Evolutionary conservation across 1,139 yeast genomes (phyloP), one percentile per base, ranked within the genome.

Genomic region (Wickerhamiella infanticola): DNA sequence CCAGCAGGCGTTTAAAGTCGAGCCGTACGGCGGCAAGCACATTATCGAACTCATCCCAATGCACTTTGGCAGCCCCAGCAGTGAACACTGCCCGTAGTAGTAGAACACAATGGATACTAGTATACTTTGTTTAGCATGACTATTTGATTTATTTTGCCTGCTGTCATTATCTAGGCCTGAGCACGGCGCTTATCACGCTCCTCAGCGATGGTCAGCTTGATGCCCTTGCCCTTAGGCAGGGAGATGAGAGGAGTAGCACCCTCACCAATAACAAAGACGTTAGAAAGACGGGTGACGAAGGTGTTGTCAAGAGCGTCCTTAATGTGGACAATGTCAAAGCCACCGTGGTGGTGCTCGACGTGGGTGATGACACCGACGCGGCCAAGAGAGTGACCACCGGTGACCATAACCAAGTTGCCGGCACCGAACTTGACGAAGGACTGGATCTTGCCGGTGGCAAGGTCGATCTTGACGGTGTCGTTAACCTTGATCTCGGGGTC

Each of bases 331-430:
- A 88, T 81, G 73, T 88, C 97, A 78, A 90, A 88, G 70, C 97
- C 97, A 71, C 98, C 98, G 70, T 88, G 95, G 79, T 88, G 98
- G 75, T 83, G 85, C 77, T 88, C 98, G 75, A 94, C 82, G 93
- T 88, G 95, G 62, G 81, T 77, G 69, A 88, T 86, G 61, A 84
- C 86, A 81, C 98, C 98, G 68, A 86, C 88, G 75, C 98, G 83
- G 70, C 98, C 98, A 94, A 88, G 80, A 82, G 85, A 86, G 75
- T 95, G 90, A 75, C 97, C 97, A 76, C 97, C 97, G 60, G 96
- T 88, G 70, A 83, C 93, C 93, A 86, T 88, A 60, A 81, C 95
- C 68, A 85, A 76, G 73, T 78, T 84, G 72, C 97, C 97, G 64
- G 90, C 77, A 70, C 85, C 96, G 68, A 88, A 88, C 74, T 85